Conservation (phyloP, 2,329 filamentous ascomycete genomes). For the Chalaropsis thielavioides region DNA sequence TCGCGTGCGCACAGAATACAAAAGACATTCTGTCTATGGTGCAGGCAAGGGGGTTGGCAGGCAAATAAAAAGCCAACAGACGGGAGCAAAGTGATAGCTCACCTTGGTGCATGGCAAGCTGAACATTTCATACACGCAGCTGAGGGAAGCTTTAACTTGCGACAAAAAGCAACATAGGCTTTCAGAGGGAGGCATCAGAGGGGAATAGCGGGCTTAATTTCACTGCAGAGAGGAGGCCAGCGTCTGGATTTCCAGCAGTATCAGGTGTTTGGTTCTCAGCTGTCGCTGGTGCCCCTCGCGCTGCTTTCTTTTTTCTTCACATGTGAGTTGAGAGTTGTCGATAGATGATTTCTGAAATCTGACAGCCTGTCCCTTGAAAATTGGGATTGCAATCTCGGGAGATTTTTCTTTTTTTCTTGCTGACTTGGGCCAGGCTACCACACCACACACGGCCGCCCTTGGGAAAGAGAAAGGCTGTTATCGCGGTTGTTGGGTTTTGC, state of each 20-base stretch:
- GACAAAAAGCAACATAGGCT: not conserved
- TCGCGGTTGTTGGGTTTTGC: no score
- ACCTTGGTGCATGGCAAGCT: not conserved
- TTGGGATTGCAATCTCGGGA: not conserved
- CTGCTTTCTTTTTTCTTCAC: not conserved
- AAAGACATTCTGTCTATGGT: no score
- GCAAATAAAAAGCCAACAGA: not conserved
- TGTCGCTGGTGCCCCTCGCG: not conserved
- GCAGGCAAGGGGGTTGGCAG: not conserved
- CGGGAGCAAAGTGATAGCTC: not conserved
- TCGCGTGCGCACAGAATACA: no score
- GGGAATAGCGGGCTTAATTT: not conserved
- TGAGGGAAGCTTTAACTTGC: not conserved
- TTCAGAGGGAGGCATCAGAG: not conserved
- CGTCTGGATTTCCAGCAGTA: not conserved
- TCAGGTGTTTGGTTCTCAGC: not conserved
- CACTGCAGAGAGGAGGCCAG: not conserved
- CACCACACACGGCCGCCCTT: no score
- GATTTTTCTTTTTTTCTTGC: not conserved
- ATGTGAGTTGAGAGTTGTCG: not conserved
- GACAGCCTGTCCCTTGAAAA: not conserved
- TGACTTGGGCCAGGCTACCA: not conserved
- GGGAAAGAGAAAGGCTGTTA: no score
- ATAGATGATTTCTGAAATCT: conserved; percentile 3
- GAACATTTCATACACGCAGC: not conserved